Conservation (phyloP, 2,329 filamentous ascomycete genomes). For the Claviceps capensis region DNA sequence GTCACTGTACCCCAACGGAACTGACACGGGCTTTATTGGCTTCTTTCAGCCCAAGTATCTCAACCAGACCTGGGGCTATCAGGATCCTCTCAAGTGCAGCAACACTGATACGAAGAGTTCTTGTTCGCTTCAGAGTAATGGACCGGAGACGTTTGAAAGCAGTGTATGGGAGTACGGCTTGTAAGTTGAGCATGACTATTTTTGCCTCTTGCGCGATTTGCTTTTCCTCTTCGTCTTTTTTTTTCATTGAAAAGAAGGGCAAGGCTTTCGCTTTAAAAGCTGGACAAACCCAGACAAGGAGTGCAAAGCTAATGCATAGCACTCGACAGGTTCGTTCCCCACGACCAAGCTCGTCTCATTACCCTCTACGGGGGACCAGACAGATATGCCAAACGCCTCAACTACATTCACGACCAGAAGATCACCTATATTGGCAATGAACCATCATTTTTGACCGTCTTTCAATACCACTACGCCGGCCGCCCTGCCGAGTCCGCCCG, state of each 20-base stretch:
- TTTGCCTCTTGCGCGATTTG: background rate
- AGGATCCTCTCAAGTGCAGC: conserved; percentile 53
- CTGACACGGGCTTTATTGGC: conserved; percentile 50
- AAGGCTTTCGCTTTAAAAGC: background rate
- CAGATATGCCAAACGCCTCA: conserved; percentile 42
- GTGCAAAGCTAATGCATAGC: background rate
- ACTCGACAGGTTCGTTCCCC: conserved; percentile 31
- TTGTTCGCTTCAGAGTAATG: conserved; percentile 47
- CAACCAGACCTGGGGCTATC: conserved; percentile 55
- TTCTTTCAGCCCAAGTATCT: conserved; percentile 57
- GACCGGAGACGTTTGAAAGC: conserved; percentile 58
- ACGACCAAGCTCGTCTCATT: conserved; percentile 40
- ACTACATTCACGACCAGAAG: conserved; percentile 49
- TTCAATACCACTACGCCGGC: conserved; percentile 56
- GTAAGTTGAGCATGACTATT: conserved; percentile 20
- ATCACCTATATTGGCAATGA: conserved; percentile 55
- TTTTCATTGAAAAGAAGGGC: background rate
- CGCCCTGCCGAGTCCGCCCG: conserved; percentile 41
- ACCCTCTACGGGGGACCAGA: conserved; percentile 44
- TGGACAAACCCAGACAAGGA: no score
- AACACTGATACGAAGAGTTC: conserved; percentile 37
- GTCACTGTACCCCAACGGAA: conserved; percentile 37
- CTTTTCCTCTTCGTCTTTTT: background rate
- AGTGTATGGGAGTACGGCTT: conserved; percentile 63
- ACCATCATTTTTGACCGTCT: conserved; percentile 47